Evolutionary conservation across 1,284 basidiomycete genomes (phyloP).

Genomic region (Trichosporon sp.): DNA sequence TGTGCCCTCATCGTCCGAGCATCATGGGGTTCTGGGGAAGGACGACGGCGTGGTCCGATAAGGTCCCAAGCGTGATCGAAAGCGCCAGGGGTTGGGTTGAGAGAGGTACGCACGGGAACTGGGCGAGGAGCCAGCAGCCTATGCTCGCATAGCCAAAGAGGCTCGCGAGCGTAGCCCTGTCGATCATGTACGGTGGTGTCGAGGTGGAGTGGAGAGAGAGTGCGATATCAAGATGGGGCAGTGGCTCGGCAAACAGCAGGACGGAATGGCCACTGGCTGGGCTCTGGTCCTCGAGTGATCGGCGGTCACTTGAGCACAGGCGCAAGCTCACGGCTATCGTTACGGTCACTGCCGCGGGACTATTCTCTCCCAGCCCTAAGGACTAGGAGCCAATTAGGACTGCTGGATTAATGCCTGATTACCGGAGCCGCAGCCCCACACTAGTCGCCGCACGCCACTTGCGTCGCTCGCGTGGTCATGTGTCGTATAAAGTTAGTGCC

Average conservation of each 20-base stretch:
- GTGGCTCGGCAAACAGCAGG: background rate
- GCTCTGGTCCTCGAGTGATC: background rate
- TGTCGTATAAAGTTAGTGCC: background rate
- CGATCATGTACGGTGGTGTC: background rate
- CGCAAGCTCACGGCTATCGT: background rate
- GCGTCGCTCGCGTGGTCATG: background rate
- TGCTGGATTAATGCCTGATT: background rate
- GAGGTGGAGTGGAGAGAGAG: background rate
- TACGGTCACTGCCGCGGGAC: background rate
- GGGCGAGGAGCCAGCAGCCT: slow-evolving; percentile 82
- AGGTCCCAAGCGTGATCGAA: background rate
- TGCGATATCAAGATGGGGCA: background rate
- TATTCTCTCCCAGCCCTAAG: no score
- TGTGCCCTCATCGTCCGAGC: background rate
- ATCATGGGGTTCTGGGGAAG: background rate
- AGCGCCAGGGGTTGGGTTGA: background rate
- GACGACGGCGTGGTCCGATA: background rate
- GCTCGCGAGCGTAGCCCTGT: slow-evolving; percentile 10
- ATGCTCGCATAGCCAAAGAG: slow-evolving; percentile 66
- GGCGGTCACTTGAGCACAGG: background rate
- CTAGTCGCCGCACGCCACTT: no score
- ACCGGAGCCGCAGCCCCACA: no score
- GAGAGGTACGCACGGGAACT: slow-evolving; percentile 69
- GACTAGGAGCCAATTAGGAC: background rate
- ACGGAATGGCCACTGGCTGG: background rate